These are phyloP conservation scores for Xylaria acuta DNA, from an alignment of 495 filamentous ascomycete species.

Conservation along the genomic window DNA sequence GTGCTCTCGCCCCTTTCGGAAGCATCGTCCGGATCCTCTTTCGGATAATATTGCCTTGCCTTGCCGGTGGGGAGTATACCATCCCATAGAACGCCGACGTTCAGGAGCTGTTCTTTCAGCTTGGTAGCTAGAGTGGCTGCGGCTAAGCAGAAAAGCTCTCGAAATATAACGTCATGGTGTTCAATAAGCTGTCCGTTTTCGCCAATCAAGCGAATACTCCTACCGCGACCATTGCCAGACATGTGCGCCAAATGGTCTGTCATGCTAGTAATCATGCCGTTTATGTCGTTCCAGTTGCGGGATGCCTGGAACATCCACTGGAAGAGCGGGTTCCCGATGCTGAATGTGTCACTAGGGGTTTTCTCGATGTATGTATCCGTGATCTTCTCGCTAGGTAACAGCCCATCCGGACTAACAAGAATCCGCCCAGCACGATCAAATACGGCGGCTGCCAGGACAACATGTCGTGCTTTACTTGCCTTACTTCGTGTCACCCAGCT, in stretches of 20 bases:
- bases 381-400: conserved; percentile 81
- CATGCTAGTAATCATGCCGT: conserved; percentile 74
- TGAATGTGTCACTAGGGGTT: conserved; percentile 78
- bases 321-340: conserved; percentile 78
- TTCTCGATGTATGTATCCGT: conserved; percentile 77
- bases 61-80: conserved; percentile 72
- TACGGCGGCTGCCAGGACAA: conserved; percentile 76
- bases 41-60: conserved; percentile 19
- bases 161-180: conserved; percentile 78
- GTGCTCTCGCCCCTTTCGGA: conserved; percentile 20
- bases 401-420: conserved; percentile 79
- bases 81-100: conserved; percentile 79
- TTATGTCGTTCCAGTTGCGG: conserved; percentile 73
- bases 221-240: conserved; percentile 33
- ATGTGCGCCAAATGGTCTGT: conserved; percentile 58
- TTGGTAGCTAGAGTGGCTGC: conserved; percentile 73
- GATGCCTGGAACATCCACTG: conserved; percentile 86
- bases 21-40: conserved; percentile 16
- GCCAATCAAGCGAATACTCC: conserved; percentile 44
- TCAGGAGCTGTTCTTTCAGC: conserved; percentile 64
- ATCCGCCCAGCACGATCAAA: conserved; percentile 78
- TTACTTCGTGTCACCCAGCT: conserved; percentile 61
- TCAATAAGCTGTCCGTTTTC: conserved; percentile 56
- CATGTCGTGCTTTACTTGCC: conserved; percentile 72
- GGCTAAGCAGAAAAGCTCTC: conserved; percentile 85